phyloP scores from a whole-genome alignment of 140 eudicot genomes.

The Ambrosia hybrid region DNA sequence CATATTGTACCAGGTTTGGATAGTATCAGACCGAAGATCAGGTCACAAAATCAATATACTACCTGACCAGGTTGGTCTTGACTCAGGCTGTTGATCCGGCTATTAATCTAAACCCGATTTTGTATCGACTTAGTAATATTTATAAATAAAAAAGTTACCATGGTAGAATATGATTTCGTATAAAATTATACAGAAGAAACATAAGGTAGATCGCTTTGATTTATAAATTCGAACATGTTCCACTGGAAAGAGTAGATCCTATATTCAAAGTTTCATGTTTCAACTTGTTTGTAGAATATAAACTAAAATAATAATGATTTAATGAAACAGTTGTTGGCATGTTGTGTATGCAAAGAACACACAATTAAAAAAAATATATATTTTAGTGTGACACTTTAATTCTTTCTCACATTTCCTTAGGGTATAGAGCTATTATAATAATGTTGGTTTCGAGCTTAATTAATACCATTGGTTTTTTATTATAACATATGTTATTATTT shows the following conservation, averaged over 20 bases:
- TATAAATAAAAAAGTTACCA: too few species aligned
- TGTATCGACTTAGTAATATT: not conserved
- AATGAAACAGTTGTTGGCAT: constrained; percentile 22
- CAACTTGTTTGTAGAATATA: constrained; percentile 7
- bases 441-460: not conserved
- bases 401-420: constrained; percentile 27
- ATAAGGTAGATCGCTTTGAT: not conserved
- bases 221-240: constrained; percentile 8
- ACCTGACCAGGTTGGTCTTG: not conserved
- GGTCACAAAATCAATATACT: not conserved
- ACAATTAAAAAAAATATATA: not conserved
- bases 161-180: not conserved
- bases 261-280: constrained; percentile 13
- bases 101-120: not conserved
- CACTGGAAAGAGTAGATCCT: not conserved
- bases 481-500: not conserved
- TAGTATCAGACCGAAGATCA: too few species aligned
- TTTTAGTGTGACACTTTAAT: constrained; percentile 20
- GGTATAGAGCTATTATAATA: constrained; percentile 2
- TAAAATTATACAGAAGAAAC: not conserved
- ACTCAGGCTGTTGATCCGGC: not conserved
- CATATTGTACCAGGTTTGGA: too few species aligned
- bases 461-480: not conserved
- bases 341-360: constrained; percentile 29
- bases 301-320: not conserved